A percentile compares a stretch with the other conserved stretches of the same genome.
Evolutionary conservation across 2,329 filamentous ascomycete genomes (phyloP).

Genomic region (Ilyonectria mors-panacis): DNA sequence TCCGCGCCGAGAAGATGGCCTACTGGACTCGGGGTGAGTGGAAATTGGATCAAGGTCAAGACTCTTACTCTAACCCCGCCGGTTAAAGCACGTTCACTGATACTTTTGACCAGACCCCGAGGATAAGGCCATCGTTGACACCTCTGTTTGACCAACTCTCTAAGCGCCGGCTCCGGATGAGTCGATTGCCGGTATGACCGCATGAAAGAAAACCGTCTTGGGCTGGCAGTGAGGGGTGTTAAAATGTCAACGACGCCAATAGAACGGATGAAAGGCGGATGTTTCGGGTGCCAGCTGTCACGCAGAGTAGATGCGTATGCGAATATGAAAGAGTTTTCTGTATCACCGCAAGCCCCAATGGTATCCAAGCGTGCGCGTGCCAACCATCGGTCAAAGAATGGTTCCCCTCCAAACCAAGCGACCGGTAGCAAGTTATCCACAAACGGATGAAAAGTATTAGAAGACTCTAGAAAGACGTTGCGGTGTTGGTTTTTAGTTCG

Average conservation of each 20-base stretch:
- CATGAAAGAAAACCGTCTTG: conserved; percentile 19
- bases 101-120: conserved; percentile 37
- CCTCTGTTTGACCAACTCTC: conserved; percentile 25
- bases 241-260: conserved; percentile 23
- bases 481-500: conserved; percentile 14
- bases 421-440: conserved; percentile 1
- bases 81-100: conserved; percentile 20
- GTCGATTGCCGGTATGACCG: conserved; percentile 26
- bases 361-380: neutral
- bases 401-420: neutral
- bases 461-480: conserved; percentile 6
- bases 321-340: neutral
- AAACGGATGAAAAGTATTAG: conserved; percentile 27
- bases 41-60: conserved; percentile 58
- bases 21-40: conserved; percentile 68
- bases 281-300: neutral
- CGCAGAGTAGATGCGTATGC: no score
- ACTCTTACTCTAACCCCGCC: neutral
- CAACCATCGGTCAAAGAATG: conserved; percentile 13
- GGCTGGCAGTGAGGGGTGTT: conserved; percentile 37
- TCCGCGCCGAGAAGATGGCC: conserved; percentile 79
- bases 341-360: conserved; percentile 11
- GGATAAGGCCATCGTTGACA: conserved; percentile 34
- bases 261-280: conserved; percentile 19
- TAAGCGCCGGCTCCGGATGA: conserved; percentile 36